Conservation (phyloP, 2,329 filamentous ascomycete genomes). For the Stylonectria norvegica region DNA sequence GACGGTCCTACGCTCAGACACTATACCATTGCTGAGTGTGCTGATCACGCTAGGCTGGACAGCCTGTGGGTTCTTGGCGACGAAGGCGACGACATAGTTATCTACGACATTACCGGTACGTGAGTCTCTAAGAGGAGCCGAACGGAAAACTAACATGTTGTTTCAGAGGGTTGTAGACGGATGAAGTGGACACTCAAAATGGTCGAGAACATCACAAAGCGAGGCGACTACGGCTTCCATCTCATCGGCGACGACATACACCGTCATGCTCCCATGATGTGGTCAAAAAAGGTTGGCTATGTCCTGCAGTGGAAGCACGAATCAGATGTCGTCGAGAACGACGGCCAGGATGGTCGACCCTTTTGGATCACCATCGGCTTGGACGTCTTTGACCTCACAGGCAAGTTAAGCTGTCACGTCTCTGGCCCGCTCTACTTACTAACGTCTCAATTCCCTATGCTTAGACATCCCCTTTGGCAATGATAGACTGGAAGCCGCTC, state of each 20-base stretch:
- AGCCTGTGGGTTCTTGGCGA: background rate
- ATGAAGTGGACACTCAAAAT: too few relatives aligned
- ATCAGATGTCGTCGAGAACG: background rate
- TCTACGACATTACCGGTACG: background rate
- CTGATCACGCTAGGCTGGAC: background rate
- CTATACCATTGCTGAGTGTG: background rate
- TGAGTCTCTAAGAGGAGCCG: too few relatives aligned
- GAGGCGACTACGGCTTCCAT: too few relatives aligned
- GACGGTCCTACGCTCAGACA: background rate
- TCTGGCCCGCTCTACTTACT: too few relatives aligned
- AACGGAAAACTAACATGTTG: too few relatives aligned
- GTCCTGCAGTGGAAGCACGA: background rate
- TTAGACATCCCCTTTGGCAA: too few relatives aligned
- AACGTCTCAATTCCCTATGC: too few relatives aligned
- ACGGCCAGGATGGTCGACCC: background rate
- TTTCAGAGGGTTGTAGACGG: too few relatives aligned
- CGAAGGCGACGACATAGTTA: background rate
- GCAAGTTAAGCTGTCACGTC: too few relatives aligned
- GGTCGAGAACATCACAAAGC: too few relatives aligned
- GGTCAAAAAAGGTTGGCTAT: background rate
- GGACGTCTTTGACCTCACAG: background rate
- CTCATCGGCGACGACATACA: too few relatives aligned
- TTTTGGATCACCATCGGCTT: background rate
- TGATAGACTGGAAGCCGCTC: background rate
- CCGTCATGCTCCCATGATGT: too few relatives aligned